phyloP scores from a whole-genome alignment of 2,329 filamentous ascomycete species.

The Ceratocystis destructans region DNA sequence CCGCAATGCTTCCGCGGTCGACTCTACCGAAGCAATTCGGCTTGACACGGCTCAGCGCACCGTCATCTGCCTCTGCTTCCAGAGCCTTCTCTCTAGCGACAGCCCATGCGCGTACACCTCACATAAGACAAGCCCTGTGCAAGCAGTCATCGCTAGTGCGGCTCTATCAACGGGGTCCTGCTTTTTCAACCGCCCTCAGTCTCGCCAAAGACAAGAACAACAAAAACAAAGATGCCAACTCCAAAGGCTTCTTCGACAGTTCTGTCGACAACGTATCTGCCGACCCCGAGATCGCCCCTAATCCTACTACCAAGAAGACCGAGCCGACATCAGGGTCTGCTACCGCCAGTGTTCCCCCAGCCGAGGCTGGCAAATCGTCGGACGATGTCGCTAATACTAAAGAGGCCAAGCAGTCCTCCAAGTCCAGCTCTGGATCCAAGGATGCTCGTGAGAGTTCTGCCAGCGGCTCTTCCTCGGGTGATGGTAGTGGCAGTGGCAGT shows the following conservation, averaged over 20 bases:
- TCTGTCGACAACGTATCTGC: constrained; percentile 37
- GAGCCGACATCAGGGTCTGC: background rate
- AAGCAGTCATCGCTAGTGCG: constrained; percentile 12
- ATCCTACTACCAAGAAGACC: constrained; percentile 20
- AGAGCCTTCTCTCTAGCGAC: constrained; percentile 13
- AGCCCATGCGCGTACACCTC: constrained; percentile 8
- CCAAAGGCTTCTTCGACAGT: constrained; percentile 37
- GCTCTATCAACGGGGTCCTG: constrained; percentile 12
- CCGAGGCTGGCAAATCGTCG: constrained; percentile 5
- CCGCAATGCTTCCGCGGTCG: constrained; percentile 17
- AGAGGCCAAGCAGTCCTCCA: constrained; percentile 11
- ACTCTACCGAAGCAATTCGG: constrained; percentile 15
- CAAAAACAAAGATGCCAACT: constrained; percentile 29
- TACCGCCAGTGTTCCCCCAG: background rate
- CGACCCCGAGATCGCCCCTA: constrained; percentile 35
- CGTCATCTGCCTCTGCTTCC: background rate
- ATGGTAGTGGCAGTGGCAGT: constrained; percentile 19
- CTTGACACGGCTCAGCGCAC: constrained; percentile 13
- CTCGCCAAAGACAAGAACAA: constrained; percentile 18
- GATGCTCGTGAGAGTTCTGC: constrained; percentile 46
- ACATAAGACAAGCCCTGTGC: constrained; percentile 13
- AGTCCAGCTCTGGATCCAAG: constrained; percentile 13
- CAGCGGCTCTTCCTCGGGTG: constrained; percentile 32
- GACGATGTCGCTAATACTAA: constrained; percentile 1
- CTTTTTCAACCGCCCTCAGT: constrained; percentile 16